Base-by-base conservation (phyloP, 116 monocot genomes). In the Iris pallida region DNA sequence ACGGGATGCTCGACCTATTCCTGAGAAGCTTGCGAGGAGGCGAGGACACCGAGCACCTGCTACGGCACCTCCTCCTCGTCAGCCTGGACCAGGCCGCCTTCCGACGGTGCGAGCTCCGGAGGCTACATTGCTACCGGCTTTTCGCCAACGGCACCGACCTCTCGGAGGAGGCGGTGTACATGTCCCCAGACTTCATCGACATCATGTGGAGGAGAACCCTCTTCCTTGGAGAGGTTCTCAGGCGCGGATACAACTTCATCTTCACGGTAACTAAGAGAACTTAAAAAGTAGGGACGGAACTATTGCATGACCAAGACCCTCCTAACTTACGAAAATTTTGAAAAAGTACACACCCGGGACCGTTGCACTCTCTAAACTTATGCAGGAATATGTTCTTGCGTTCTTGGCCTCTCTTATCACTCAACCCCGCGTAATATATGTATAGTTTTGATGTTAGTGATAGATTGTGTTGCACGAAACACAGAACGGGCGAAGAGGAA, bases 241-340 rank as follows among this genome's bases (percentile, higher is more conserved):
- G 57, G 54, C 82, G 17, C 46, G 82, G 82, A 12, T 82, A 82
- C 61, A 82, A 74, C 69, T 82, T 77, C 71, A 81, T 81, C 8
- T 81, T 81, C 72, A 54, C 67, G 14, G 67, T 67, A 55, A 67
- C 53, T 67, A 30, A 30, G n/a, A n/a, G n/a, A n/a, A n/a, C n/a
- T n/a, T n/a, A n/a, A n/a, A n/a, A n/a, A n/a, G n/a, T n/a, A n/a
- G n/a, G n/a, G 30, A 30, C 30, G 30, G 30, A 30, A 30, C 30
- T 30, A 30, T 30, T 1, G 30, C 30, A 30, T 30, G 30, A 3
- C 30, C 30, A 30, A 1, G 30, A 30, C 30, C 30, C 30, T 30
- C 3, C 30, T 30, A 30, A 30, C 30, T 30, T 30, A 1, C 3
- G 30, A 30, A 30, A 30, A 30, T 30, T 30, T 30, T 30, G 30